A percentile compares a stretch with the other conserved stretches of the same genome.
phyloP scores from a whole-genome alignment of 2,329 filamentous ascomycete genomes.

The Diaporthe amygdali region DNA sequence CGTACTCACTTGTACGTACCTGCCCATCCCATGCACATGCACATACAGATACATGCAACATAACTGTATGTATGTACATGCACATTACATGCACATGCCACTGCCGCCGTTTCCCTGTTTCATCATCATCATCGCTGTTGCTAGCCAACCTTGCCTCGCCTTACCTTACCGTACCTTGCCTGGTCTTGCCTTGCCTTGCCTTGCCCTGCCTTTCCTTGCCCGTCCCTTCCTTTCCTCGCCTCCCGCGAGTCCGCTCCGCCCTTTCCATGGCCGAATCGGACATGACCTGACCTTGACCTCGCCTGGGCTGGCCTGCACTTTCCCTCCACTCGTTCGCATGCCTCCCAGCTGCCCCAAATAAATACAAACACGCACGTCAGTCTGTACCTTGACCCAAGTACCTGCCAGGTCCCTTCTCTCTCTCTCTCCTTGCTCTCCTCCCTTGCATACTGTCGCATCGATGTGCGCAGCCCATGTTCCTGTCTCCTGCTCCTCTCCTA shows the following conservation, averaged over 20 bases:
- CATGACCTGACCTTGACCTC: background rate
- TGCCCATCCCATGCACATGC: background rate
- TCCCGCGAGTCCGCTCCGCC: constrained; percentile 1
- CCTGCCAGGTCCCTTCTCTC: constrained; percentile 4
- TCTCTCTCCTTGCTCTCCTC: background rate
- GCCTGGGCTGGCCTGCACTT: background rate
- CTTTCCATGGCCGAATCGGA: background rate
- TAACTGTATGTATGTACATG: too few relatives aligned
- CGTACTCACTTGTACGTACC: background rate
- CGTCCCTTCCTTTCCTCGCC: background rate
- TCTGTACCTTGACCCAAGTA: constrained; percentile 14
- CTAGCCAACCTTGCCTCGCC: background rate
- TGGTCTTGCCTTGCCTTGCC: background rate
- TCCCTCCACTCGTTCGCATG: constrained; percentile 1
- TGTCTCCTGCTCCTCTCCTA: background rate
- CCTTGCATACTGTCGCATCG: background rate
- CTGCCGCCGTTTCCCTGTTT: constrained; percentile 1
- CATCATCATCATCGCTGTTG: background rate
- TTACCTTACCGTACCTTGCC: background rate
- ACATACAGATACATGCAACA: too few relatives aligned
- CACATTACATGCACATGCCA: background rate
- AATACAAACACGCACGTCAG: background rate
- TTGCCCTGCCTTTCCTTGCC: background rate
- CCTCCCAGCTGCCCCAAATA: background rate
- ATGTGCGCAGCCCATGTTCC: background rate